A percentile compares a stretch with the other conserved stretches of the same genome.
Conservation (phyloP, 1,139 yeast species). For the Williopsis jadinii region DNA sequence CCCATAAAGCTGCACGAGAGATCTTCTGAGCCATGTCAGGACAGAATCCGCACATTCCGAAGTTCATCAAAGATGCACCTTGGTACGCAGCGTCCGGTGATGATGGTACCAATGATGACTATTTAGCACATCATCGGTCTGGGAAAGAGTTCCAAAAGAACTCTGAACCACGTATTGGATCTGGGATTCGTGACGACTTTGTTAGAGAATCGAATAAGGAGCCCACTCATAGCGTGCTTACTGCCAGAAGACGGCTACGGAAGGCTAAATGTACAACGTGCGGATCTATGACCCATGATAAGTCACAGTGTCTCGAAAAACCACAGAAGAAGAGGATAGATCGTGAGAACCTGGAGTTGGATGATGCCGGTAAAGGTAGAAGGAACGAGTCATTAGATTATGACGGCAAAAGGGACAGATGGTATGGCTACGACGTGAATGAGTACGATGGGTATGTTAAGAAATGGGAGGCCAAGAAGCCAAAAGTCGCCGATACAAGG, state of each 20-base stretch:
- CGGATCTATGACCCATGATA: constrained; percentile 39
- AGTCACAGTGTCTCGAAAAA: constrained; percentile 43
- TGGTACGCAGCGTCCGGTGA: constrained; percentile 34
- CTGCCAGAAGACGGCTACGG: constrained; percentile 25
- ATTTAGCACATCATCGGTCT: constrained; percentile 44
- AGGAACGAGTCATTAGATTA: constrained; percentile 39
- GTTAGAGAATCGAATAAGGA: constrained; percentile 10
- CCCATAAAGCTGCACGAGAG: too few species aligned
- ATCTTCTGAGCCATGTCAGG: constrained; percentile 3
- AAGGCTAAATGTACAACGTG: constrained; percentile 41
- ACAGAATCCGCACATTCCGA: constrained; percentile 34
- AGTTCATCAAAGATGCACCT: constrained; percentile 43
- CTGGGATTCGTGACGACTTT: constrained; percentile 31
- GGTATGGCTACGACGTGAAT: constrained; percentile 64
- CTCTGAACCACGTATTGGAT: constrained; percentile 28
- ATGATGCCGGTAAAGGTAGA: constrained; percentile 10
- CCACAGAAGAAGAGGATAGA: constrained; percentile 35
- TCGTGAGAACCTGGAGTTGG: neutral
- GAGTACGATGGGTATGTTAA: constrained; percentile 50
- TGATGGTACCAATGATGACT: constrained; percentile 24
- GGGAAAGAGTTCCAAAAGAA: constrained; percentile 25
- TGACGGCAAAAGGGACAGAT: constrained; percentile 69
- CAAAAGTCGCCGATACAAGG: constrained; percentile 18
- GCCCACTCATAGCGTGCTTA: neutral
- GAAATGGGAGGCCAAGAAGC: constrained; percentile 23